These are phyloP conservation scores for Dendrobium catenatum DNA, from an alignment of 106 monocot genomes.

Conservation along the genomic window DNA sequence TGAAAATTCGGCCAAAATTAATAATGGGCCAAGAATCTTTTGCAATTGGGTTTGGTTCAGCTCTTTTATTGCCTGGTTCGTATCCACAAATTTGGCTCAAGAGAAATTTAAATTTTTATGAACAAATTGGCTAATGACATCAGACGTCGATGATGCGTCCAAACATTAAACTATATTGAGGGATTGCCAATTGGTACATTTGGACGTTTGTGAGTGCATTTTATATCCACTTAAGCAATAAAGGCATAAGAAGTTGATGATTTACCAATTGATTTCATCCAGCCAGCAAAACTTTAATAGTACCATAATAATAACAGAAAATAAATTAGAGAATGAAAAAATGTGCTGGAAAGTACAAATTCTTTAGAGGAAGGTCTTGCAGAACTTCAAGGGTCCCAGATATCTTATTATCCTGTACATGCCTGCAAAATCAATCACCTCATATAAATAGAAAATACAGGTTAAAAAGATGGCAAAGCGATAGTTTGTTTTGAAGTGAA, in stretches of 20 bases:
- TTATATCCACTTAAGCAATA: no score
- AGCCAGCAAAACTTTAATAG: neutral
- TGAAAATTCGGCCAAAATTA: no score
- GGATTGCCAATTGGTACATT: neutral
- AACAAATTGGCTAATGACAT: no score
- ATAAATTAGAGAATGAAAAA: neutral
- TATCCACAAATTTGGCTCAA: no score
- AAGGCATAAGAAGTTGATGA: no score
- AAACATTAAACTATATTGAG: neutral
- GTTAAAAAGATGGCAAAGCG: conserved; percentile 5
- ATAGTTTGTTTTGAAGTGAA: conserved; percentile 2
- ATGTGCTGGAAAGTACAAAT: conserved; percentile 52
- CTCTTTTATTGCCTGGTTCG: no score
- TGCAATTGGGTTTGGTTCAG: no score
- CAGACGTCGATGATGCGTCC: no score
- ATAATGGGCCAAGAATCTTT: no score
- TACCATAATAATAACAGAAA: neutral
- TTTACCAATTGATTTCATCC: neutral
- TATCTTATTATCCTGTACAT: conserved; percentile 76
- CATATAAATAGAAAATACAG: conserved; percentile 5
- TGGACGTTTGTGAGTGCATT: no score
- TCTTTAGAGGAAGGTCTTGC: conserved; percentile 77
- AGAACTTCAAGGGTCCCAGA: conserved; percentile 73
- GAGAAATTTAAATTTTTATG: no score
- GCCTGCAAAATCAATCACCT: conserved; percentile 36